Conservation (phyloP, 495 filamentous ascomycete species). For the Alectoria sarmentosa region DNA sequence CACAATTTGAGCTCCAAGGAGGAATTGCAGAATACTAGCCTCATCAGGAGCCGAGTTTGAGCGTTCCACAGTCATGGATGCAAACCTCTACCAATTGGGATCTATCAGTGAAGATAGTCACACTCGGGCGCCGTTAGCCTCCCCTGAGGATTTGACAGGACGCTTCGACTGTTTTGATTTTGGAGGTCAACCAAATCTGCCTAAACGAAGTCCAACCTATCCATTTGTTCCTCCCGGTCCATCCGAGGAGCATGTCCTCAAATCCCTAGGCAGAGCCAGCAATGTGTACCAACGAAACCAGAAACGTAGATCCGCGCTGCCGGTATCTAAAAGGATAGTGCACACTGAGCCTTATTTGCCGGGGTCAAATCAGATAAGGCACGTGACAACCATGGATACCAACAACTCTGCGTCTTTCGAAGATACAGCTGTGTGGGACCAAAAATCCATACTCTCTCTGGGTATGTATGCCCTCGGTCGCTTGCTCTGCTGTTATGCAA, state of each 20-base stretch:
- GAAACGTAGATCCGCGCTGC: background rate
- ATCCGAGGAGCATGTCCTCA: background rate
- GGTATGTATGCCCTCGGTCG: background rate
- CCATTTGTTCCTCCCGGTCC: background rate
- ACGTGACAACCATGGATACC: constrained; percentile 9
- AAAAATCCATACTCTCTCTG: constrained; percentile 21
- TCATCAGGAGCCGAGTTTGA: background rate
- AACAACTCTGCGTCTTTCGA: constrained; percentile 19
- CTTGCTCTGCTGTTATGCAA: no score
- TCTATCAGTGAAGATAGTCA: background rate
- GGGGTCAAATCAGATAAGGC: background rate
- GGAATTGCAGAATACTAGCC: background rate
- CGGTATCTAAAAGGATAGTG: background rate
- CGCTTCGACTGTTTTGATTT: background rate
- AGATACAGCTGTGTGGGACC: constrained; percentile 21
- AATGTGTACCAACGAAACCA: background rate
- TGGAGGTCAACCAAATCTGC: background rate
- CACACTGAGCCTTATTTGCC: background rate
- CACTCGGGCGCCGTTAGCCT: background rate
- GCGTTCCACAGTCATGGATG: background rate
- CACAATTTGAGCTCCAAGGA: background rate
- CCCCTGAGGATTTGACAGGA: background rate
- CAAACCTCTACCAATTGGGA: background rate
- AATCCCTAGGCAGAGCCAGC: background rate
- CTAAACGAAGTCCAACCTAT: background rate